Evolutionary conservation across 2,329 filamentous ascomycete species (phyloP), one percentile per base, ranked within the genome.

Genomic region (Dothidotthia symphoricarpi): DNA sequence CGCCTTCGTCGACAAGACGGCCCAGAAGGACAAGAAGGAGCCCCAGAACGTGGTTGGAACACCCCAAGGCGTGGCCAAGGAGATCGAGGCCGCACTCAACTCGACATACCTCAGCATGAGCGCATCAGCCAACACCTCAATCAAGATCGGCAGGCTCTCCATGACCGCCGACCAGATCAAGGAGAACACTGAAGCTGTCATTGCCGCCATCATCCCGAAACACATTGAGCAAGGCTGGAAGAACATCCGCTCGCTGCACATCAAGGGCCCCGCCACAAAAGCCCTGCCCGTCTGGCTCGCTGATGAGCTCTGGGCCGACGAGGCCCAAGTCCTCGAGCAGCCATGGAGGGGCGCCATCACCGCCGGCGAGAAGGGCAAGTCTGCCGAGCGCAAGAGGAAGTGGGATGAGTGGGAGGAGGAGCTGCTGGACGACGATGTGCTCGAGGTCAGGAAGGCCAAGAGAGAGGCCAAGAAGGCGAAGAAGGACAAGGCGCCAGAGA

Each of bases 221-320:
- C 86, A 85, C 62, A 81, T 96, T 30, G 81, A 89, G 13, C 83
- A 91, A 65, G 84, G 89, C 59, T 96, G 90, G 89, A 81, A 80
- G 59, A 93, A 91, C 65, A 78, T 97, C 48, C 83, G 84, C 67
- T 80, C 81, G 47, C 73, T 98, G 45, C 89, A 95, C 68, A 77
- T 98, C 74, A 98, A 97, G 77, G 88, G 88, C 3, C 85, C 88
- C 17, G 82, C 87, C 61, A 95, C 91, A 4, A 85, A 83, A 45
- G 86, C 91, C 7, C 76, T 98, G 59, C 93, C 93, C n/a, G 83
- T 98, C 63, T 98, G 89, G 87, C 73, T 95, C 62, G 86, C 91
- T 4, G 85, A 89, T 53, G 89, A 96, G 75, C 75, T 98, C 49
- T 98, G 93, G 89, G 69, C 84, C 12, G 86, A 93, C 50, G 80